Evolutionary conservation across 345 rosid genomes (phyloP), one percentile per base, ranked within the genome.

Genomic region (Melastoma malabathricum): DNA sequence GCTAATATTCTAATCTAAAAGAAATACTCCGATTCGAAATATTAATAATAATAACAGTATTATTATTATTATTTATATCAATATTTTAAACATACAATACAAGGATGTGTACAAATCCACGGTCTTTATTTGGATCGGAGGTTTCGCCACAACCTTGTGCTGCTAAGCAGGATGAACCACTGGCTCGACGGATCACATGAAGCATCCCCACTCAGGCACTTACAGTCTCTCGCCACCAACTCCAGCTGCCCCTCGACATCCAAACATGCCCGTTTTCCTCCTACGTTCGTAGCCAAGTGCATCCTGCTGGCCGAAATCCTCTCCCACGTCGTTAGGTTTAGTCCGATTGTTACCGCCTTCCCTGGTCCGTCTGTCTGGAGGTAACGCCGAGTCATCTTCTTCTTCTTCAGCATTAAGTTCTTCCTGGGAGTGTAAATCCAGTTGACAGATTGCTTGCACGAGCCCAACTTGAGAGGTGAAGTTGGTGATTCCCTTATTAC

Each of bases 211-310:
- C 17, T 18, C 64, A 60, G 39, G 53, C 58, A 53, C 52, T 51
- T 50, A 56, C 63, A 59, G 20, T 10, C 49, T 43, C 44, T 19
- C 44, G 39, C 46, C 38, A 51, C 48, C 18, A 59, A n/a, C n/a
- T n/a, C n/a, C n/a, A n/a, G n/a, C n/a, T n/a, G n/a, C n/a, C n/a
- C n/a, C n/a, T n/a, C n/a, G n/a, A n/a, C n/a, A n/a, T n/a, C n/a
- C n/a, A n/a, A n/a, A n/a, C n/a, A n/a, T n/a, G n/a, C n/a, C n/a
- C n/a, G n/a, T n/a, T 19, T 2, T 51, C n/a, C 27, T 45, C 68
- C 62, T 22, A 86, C 76, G 50, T 87, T 20, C 41, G 64, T 63
- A 14, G 89, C 69, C 1, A 90, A 70, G 59, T 84, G 96, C 86
- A 90, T 71, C 48, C 62, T 66, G 10, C 96, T 84, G 43, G 80